These are phyloP conservation scores for Termitomyces eurrhizus DNA, from an alignment of 768 basidiomycete genomes.

Conservation along the genomic window DNA sequence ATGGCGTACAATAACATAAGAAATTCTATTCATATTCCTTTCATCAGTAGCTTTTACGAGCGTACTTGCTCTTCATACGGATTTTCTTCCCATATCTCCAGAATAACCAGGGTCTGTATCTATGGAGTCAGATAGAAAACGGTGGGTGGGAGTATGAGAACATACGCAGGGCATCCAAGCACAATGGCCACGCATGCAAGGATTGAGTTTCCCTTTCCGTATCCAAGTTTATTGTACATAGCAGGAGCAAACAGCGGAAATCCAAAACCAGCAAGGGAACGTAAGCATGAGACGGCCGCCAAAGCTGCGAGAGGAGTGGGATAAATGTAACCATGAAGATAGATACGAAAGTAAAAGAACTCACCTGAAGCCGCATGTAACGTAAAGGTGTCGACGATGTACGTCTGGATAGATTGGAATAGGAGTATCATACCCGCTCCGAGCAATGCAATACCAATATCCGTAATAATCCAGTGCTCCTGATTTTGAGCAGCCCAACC, in stretches of 20 bases:
- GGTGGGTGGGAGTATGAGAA: slow-evolving; percentile 6
- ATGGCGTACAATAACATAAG: background rate
- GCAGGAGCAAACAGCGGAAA: slow-evolving; percentile 77
- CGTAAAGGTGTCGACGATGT: slow-evolving; percentile 65
- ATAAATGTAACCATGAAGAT: background rate
- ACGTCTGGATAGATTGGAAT: slow-evolving; percentile 63
- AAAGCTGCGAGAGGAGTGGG: slow-evolving; percentile 37
- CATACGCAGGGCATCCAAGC: slow-evolving; percentile 58
- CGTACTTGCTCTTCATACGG: slow-evolving; percentile 43
- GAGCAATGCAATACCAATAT: slow-evolving; percentile 56
- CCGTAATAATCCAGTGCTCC: slow-evolving; percentile 67
- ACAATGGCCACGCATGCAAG: slow-evolving; percentile 55
- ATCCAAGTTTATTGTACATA: slow-evolving; percentile 64
- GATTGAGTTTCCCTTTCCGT: slow-evolving; percentile 66
- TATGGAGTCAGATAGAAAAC: background rate
- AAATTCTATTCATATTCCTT: background rate
- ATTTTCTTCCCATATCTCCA: slow-evolving; percentile 38
- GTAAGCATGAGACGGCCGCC: slow-evolving; percentile 58
- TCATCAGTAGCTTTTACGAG: slow-evolving; percentile 18
- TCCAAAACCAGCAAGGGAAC: slow-evolving; percentile 65
- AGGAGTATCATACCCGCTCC: slow-evolving; percentile 55
- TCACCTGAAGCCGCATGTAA: slow-evolving; percentile 64
- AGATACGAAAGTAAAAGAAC: background rate
- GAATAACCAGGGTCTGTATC: slow-evolving; percentile 30
- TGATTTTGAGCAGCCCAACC: slow-evolving; percentile 64